Conservation (phyloP, 768 basidiomycete genomes). For the Rhodocollybia butyracea region DNA sequence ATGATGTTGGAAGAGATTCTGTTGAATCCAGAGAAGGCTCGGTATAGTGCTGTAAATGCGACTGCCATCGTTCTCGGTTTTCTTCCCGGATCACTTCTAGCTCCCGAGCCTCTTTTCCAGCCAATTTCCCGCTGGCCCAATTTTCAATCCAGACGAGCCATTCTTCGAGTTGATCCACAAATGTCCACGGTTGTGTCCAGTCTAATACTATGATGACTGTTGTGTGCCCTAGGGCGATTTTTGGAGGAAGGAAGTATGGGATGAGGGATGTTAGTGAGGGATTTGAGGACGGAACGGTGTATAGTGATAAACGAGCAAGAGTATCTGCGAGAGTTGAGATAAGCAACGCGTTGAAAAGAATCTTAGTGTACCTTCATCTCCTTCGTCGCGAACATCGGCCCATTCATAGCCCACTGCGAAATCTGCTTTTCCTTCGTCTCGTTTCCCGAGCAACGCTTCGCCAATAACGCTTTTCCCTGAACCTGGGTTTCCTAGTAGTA, state of each 20-base stretch:
- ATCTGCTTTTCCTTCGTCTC: constrained; percentile 60
- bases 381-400: constrained; percentile 87
- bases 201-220: constrained; percentile 85
- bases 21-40: constrained; percentile 69
- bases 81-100: constrained; percentile 76
- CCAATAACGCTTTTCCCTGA: constrained; percentile 78
- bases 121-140: constrained; percentile 56
- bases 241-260: constrained; percentile 77
- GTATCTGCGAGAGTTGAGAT: constrained; percentile 53
- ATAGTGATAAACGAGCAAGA: constrained; percentile 84
- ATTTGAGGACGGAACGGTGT: constrained; percentile 84
- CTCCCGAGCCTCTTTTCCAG: constrained; percentile 53
- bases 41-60: constrained; percentile 84
- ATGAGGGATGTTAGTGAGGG: constrained; percentile 66
- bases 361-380: constrained; percentile 85
- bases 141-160: constrained; percentile 88
- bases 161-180: constrained; percentile 76
- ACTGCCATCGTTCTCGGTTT: constrained; percentile 78
- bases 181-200: constrained; percentile 94
- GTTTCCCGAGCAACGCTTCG: constrained; percentile 69
- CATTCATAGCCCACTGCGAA: constrained; percentile 93
- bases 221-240: constrained; percentile 62
- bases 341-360: background rate
- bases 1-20: constrained; percentile 55
- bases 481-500: constrained; percentile 77